Evolutionary conservation across 2,329 filamentous ascomycete genomes (phyloP), one percentile per base, ranked within the genome.

Genomic region (Diaporthe amygdali): DNA sequence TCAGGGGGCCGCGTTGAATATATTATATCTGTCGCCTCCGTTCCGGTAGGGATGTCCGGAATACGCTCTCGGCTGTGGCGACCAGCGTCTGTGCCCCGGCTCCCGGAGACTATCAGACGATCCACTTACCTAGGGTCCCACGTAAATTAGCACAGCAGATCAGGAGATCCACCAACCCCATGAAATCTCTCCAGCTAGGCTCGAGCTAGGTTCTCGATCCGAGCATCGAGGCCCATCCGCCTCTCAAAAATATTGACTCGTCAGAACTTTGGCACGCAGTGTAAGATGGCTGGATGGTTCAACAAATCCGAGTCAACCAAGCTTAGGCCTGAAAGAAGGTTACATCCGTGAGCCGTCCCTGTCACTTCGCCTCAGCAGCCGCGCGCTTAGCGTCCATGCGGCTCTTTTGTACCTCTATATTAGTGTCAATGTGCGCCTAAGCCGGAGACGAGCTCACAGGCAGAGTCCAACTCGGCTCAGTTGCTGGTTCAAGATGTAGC

Each of bases 101-200:
- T 63, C 59, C 41, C 59, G 27, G 59, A 47, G 12, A 37, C 41
- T 32, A 61, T 47, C 59, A 63, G 59, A 63, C 59, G 41, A 63
- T 30, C 59, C 59, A 47, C 59, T n/a, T 10, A 15, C 41, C 41
- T 22, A 47, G 41, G 59, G 59, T 63, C 59, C 59, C 59, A 34
- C 59, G 59, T 63, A 63, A 63, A 63, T 63, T 22, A 63, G n/a
- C 12, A 47, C 20, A 22, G 59, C 41, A 47, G 59, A 47, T 63
- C 59, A 63, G 59, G 59, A 63, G 44, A 27, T 34, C 59, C 41
- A 47, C 41, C 20, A 34, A 63, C 59, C 59, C 59, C 59, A 63
- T 63, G 59, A 34, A 63, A 47, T 63, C 41, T 63, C 59, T 41
- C 59, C 59, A 47, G 30, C 27, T 47, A 39, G n/a, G n/a, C n/a